These are phyloP conservation scores for Sclerotinia borealis DNA, from an alignment of 2,329 filamentous ascomycete species.

Conservation along the genomic window DNA sequence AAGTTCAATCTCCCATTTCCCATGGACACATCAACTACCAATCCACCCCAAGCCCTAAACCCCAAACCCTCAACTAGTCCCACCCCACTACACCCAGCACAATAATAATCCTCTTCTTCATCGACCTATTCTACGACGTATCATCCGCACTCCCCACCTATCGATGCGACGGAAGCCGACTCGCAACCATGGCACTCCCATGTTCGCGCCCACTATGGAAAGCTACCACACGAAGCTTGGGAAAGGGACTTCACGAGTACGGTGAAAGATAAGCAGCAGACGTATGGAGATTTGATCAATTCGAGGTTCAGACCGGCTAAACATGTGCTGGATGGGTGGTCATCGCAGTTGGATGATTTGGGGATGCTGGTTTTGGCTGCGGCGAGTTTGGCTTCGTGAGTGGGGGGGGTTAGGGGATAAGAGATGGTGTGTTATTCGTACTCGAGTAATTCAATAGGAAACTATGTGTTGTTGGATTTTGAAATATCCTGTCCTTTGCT, in stretches of 20 bases:
- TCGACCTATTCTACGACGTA: conserved; percentile 17
- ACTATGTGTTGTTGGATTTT: no score
- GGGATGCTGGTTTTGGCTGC: conserved; percentile 17
- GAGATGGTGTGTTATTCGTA: no score
- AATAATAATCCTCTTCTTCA: conserved; percentile 15
- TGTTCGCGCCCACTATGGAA: conserved; percentile 16
- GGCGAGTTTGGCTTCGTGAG: conserved; percentile 7
- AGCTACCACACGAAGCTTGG: conserved; percentile 14
- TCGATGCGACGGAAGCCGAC: conserved; percentile 10
- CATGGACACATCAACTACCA: no score
- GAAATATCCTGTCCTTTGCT: no score
- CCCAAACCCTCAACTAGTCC: no score
- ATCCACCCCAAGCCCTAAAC: background rate
- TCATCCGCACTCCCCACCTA: background rate
- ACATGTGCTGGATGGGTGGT: conserved; percentile 15
- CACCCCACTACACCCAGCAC: no score
- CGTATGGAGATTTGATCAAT: conserved; percentile 16
- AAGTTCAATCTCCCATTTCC: no score
- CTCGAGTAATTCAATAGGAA: no score
- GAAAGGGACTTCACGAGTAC: conserved; percentile 12
- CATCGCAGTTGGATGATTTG: conserved; percentile 18
- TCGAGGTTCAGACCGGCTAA: background rate
- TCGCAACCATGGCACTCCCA: conserved; percentile 13
- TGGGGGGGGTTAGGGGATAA: background rate
- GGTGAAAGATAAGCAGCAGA: background rate